Percentiles rank a stretch among this genome's conserved stretches.
Evolutionary conservation across 345 rosid species (phyloP).

Genomic region (Citrus inodora): DNA sequence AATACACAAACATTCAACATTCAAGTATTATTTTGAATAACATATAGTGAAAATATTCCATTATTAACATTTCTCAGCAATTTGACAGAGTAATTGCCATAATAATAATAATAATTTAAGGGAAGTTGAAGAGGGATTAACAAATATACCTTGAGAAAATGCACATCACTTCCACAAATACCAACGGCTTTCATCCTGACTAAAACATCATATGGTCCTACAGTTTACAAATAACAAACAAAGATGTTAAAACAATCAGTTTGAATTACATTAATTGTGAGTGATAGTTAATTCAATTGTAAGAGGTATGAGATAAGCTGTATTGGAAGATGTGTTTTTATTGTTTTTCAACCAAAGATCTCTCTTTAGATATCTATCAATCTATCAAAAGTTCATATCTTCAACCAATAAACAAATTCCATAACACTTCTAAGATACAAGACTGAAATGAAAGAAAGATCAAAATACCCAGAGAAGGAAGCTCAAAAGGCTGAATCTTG

Average conservation of each 20-base stretch:
- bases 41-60: neutral
- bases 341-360: no score
- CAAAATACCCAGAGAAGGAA: constrained; percentile 63
- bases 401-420: neutral
- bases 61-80: neutral
- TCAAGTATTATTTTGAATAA: neutral
- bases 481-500: constrained; percentile 77
- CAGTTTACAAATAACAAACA: neutral
- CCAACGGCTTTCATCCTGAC: constrained; percentile 90
- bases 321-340: no score
- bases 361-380: neutral
- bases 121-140: neutral
- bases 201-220: constrained; percentile 82
- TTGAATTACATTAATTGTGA: neutral
- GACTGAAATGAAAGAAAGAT: neutral
- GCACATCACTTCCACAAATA: constrained; percentile 95
- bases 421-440: neutral
- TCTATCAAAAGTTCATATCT: neutral
- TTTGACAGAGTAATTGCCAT: neutral
- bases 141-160: constrained; percentile 63
- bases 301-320: no score
- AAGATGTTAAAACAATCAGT: neutral
- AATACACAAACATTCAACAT: neutral
- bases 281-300: no score
- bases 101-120: neutral